Evolutionary conservation across 495 filamentous ascomycete genomes (phyloP).

Genomic region (Neurospora sublineolata): DNA sequence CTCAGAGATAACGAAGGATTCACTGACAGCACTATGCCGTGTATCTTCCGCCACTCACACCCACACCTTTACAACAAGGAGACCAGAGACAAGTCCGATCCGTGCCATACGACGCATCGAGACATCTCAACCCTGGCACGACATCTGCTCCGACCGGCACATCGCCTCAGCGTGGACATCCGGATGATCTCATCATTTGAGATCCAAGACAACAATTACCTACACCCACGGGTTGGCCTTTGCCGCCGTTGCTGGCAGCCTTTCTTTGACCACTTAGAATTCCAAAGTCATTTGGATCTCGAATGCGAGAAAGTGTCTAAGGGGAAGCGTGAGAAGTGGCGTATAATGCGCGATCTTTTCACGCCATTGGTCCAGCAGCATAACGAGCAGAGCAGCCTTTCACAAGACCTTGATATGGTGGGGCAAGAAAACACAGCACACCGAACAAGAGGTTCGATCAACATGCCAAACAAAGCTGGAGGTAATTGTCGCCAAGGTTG

Average conservation of each 20-base stretch:
- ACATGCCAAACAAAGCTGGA: neutral
- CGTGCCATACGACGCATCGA: conserved; percentile 24
- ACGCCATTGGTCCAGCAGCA: conserved; percentile 11
- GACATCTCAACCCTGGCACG: conserved; percentile 27
- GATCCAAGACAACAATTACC: conserved; percentile 14
- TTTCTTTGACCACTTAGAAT: conserved; percentile 11
- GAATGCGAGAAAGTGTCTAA: conserved; percentile 22
- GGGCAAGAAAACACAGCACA: neutral
- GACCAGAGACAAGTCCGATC: conserved; percentile 20
- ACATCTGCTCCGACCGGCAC: conserved; percentile 21
- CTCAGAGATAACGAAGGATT: conserved; percentile 10
- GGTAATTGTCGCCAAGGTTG: neutral
- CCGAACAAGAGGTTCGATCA: neutral
- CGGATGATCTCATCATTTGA: conserved; percentile 22
- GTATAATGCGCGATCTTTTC: conserved; percentile 19
- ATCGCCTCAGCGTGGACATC: conserved; percentile 18
- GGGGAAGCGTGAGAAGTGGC: conserved; percentile 25
- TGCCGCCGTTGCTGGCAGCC: conserved; percentile 22
- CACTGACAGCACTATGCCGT: conserved; percentile 21
- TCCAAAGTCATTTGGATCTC: conserved; percentile 13
- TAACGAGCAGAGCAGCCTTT: neutral
- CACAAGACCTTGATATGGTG: neutral
- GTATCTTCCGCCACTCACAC: conserved; percentile 22
- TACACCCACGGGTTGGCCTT: conserved; percentile 17
- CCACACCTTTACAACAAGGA: conserved; percentile 20